Evolutionary conservation across 129 eudicot species (phyloP).

Genomic region (Escallonia rubra): DNA sequence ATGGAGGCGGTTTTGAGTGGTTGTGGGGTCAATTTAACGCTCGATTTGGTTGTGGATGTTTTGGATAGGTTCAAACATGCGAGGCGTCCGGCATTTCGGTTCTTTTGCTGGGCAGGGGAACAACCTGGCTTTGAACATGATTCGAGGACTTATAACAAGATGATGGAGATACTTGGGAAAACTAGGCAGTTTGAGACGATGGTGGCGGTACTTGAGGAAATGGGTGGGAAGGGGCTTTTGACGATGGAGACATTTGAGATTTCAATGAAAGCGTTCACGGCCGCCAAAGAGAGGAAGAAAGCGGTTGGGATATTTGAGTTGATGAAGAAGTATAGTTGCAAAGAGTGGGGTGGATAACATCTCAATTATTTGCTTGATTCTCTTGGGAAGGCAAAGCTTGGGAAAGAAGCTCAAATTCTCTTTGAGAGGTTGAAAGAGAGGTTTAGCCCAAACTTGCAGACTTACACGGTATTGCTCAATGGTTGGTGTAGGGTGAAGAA

Average conservation of each 20-base stretch:
- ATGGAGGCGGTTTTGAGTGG: slow-evolving; percentile 94
- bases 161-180: slow-evolving; percentile 75
- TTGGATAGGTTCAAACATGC: slow-evolving; percentile 78
- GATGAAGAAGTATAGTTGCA: slow-evolving; percentile 76
- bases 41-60: slow-evolving; percentile 74
- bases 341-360: slow-evolving; percentile 61
- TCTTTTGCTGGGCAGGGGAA: slow-evolving; percentile 73
- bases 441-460: slow-evolving; percentile 66
- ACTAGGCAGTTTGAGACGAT: slow-evolving; percentile 84
- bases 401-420: slow-evolving; percentile 77
- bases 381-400: slow-evolving; percentile 76
- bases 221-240: slow-evolving; percentile 70
- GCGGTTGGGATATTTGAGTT: slow-evolving; percentile 76
- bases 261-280: slow-evolving; percentile 65
- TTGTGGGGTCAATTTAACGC: slow-evolving; percentile 50
- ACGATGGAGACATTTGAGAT: slow-evolving; percentile 72
- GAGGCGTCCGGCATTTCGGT: slow-evolving; percentile 75
- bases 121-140: slow-evolving; percentile 53
- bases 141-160: slow-evolving; percentile 65
- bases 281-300: slow-evolving; percentile 74
- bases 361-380: slow-evolving; percentile 84
- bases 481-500: slow-evolving; percentile 90
- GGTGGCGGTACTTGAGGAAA: slow-evolving; percentile 82
- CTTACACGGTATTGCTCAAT: slow-evolving; percentile 64
- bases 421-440: slow-evolving; percentile 64